Base-by-base conservation (phyloP, 768 basidiomycete species). In the Tylopilus plumbeoviolaceoides region DNA sequence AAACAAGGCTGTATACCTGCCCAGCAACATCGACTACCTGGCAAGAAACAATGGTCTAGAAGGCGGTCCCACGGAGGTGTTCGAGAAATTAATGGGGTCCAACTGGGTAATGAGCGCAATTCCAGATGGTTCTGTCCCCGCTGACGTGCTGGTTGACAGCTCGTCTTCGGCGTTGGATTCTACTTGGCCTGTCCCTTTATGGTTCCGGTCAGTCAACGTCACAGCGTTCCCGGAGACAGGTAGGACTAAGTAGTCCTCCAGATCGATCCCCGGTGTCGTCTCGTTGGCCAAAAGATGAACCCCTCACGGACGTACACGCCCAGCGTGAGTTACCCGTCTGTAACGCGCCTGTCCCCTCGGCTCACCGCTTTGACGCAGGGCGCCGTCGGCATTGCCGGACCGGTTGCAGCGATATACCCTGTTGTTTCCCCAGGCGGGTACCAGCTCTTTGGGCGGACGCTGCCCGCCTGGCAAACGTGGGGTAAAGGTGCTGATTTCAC, bases 281-380 rank as follows among this genome's bases (percentile, higher is more conserved):
- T 88, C 0, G 74, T 82, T 6, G 83, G 81, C 0, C 85, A 87
- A 54, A 89, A 88, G 65, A 86, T 87, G 82, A 88, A 88, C 50
- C 86, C 85, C 0, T 84, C 84, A 0, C 71, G 85, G 8, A 84
- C 83, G 0, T 83, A 73, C 54, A 88, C 86, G 0, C 82, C 84
- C 9, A 72, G 78, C 38, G 82, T 82, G 62, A 39, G 74, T 65
- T 18, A 2, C 2, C 21, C 10, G 36, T 20, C 4, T 23, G 5
- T 2, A 25, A 35, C 12, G 8, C 1, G 30, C 7, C 2, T 23
- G 25, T 28, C 15, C 15, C 50, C 35, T 28, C 27, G 3, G 14
- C 56, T 50, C 4, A 30, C 11, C 6, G 49, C 30, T 23, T 15
- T 28, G 20, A 11, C 27, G 0, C 62, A 84, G 79, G 86, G 85